Evolutionary conservation across 176 grass and related monocot genomes (phyloP), one percentile per base, ranked within the genome.

Genomic region (Triticum dicoccoides): DNA sequence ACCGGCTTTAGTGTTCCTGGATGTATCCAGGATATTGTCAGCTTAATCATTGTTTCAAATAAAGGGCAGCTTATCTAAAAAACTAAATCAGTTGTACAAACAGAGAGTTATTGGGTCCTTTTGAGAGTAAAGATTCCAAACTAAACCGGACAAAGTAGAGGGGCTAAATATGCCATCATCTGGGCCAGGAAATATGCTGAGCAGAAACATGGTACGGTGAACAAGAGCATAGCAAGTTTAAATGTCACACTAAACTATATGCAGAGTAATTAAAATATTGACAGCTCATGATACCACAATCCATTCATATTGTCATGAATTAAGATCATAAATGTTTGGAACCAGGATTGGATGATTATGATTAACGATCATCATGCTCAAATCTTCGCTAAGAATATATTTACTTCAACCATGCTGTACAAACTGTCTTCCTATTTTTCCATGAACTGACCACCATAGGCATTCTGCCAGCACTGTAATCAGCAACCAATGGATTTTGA

Each of bases 401-500:
- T 75, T 84, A 81, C 76, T 87, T 86, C 73, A 91, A 58, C 78
- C 66, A 77, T 89, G 29, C 24, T 89, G 65, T 92, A 73, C 82
- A 89, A 87, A 69, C 33, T 87, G 85, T 78, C 87, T 88, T 86
- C 73, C 86, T 90, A 91, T 85, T 20, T 88, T 79, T 83, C 71
- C 82, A 45, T 76, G 80, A 80, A 92, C 86, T 81, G 87, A 83
- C 66, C 87, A 91, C 81, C 89, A 90, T 87, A 92, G 89, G 73
- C 73, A 92, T 81, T 90, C 90, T 87, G 88, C 61, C 87, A 85
- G 82, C 61, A 89, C 39, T 91, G 86, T 81, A 80, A 82, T 79
- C 83, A 87, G 81, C 88, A 88, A 78, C 85, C 89, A 92, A 91
- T 85, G 45, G 83, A 86, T 77, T 89, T 83, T 87, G 78, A 86